Evolutionary conservation across 1,284 basidiomycete genomes (phyloP).

Genomic region (Sanguinoderma infundibulare): DNA sequence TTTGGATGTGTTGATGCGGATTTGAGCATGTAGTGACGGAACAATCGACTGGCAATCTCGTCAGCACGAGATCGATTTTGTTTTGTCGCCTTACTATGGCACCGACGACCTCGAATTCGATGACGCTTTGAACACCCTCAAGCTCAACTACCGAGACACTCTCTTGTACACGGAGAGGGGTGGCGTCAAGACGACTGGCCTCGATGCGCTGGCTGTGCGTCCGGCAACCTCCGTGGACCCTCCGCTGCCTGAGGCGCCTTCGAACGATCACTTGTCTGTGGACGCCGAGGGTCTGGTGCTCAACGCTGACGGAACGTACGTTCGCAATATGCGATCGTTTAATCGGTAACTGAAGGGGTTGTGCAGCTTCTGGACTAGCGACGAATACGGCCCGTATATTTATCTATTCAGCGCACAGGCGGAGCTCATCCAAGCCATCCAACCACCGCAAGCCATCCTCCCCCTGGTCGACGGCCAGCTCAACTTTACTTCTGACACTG

Average conservation of each 20-base stretch:
- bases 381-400: conserved; percentile 76
- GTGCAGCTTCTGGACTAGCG: conserved; percentile 60
- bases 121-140: conserved; percentile 56
- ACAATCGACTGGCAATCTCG: conserved; percentile 67
- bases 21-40: conserved; percentile 38
- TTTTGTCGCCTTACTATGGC: conserved; percentile 59
- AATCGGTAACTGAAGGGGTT: not conserved
- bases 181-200: conserved; percentile 57
- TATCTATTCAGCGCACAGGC: conserved; percentile 56
- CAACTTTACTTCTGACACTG: conserved; percentile 57
- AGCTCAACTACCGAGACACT: conserved; percentile 57
- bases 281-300: conserved; percentile 68
- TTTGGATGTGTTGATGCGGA: not conserved
- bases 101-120: conserved; percentile 51
- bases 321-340: not conserved
- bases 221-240: conserved; percentile 39
- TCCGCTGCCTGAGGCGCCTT: conserved; percentile 52
- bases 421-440: conserved; percentile 58
- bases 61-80: conserved; percentile 61
- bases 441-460: conserved; percentile 62
- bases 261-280: conserved; percentile 50
- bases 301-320: conserved; percentile 61
- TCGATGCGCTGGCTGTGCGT: conserved; percentile 59
- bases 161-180: conserved; percentile 58
- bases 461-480: conserved; percentile 51